Evolutionary conservation across 768 basidiomycete genomes (phyloP).

Genomic region (Cyclocybe aegerita): DNA sequence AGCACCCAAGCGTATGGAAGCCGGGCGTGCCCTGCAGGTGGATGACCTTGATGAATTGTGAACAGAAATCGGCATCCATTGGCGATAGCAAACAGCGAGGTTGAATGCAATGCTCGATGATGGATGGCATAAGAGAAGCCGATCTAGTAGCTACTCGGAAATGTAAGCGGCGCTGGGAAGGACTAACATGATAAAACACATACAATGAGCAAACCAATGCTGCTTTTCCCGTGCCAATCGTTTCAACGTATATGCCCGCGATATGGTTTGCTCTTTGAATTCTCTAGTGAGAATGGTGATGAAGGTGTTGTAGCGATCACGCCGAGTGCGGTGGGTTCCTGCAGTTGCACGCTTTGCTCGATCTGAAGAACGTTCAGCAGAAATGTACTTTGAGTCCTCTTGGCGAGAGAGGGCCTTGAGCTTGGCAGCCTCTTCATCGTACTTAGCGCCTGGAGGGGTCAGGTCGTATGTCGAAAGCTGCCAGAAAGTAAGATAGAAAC

Average conservation of each 20-base stretch:
- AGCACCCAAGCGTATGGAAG: conserved; percentile 83
- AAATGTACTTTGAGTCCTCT: conserved; percentile 61
- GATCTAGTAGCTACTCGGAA: conserved; percentile 40
- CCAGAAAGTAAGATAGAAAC: conserved; percentile 97
- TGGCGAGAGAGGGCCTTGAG: conserved; percentile 63
- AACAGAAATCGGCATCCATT: conserved; percentile 94
- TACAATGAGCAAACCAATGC: conserved; percentile 79
- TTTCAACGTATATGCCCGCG: conserved; percentile 73
- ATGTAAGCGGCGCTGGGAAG: not conserved
- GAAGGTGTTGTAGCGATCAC: conserved; percentile 67
- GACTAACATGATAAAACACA: conserved; percentile 3
- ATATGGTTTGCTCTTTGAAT: conserved; percentile 72
- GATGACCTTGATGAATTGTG: conserved; percentile 85
- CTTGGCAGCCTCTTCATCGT: conserved; percentile 72
- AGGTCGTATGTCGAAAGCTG: conserved; percentile 92
- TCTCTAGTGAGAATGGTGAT: conserved; percentile 63
- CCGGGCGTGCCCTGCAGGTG: conserved; percentile 88
- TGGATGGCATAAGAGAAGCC: conserved; percentile 50
- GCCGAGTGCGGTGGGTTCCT: conserved; percentile 53
- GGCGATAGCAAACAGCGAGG: conserved; percentile 93
- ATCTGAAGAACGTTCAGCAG: conserved; percentile 74
- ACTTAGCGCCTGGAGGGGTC: conserved; percentile 69
- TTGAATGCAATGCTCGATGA: conserved; percentile 90
- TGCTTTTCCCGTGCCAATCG: conserved; percentile 75
- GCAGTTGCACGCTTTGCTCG: conserved; percentile 58